Base-by-base conservation (phyloP, 129 eudicot species). In the Lonicera japonica region DNA sequence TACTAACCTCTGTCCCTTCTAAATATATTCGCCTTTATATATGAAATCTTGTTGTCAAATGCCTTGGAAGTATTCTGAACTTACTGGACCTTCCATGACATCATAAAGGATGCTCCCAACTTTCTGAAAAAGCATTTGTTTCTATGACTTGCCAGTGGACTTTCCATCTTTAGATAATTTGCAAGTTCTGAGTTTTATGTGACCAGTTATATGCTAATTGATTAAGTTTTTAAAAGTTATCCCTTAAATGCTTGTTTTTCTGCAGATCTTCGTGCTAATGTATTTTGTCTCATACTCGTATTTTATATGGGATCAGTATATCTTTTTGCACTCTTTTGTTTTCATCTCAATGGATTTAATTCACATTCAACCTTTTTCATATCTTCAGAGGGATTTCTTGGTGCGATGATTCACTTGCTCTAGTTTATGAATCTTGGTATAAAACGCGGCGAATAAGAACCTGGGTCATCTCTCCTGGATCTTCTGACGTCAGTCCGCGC, bases 381-480 rank as follows among this genome's bases (percentile, higher is more conserved):
- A 0, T 64, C 60, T 70, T 54, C 83, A 91, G 98, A 68, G 98
- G 96, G 51, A 91, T 91, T 51, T 82, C 90, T 60, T 91, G 98
- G 98, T 82, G 95, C 72, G 96, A 91, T 79, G 95, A 82, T 66
- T 87, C 96, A n/a, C 96, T 91, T 65, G 96, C 98, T 17, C 73
- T 91, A 57, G 74, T 91, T 51, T 84, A 87, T 62, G 98, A 91
- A 75, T 91, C 98, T 16, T 91, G 98, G 98, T 87, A 82, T 70
- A 91, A 87, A 73, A 91, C 98, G 40, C 81, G 96, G 17, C 80
- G 64, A 66, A 63, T 78, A 69, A 70, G 79, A 70, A 91, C 98
- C 43, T 91, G 98, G 98, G 70, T 84, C 50, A 83, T 87, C 54
- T 77, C 98, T 65, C 96, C 98, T 60, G 96, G 88, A 46, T 70